Evolutionary conservation across 202 grass and related monocot genomes (phyloP).

Genomic region (Eragrostis tef): DNA sequence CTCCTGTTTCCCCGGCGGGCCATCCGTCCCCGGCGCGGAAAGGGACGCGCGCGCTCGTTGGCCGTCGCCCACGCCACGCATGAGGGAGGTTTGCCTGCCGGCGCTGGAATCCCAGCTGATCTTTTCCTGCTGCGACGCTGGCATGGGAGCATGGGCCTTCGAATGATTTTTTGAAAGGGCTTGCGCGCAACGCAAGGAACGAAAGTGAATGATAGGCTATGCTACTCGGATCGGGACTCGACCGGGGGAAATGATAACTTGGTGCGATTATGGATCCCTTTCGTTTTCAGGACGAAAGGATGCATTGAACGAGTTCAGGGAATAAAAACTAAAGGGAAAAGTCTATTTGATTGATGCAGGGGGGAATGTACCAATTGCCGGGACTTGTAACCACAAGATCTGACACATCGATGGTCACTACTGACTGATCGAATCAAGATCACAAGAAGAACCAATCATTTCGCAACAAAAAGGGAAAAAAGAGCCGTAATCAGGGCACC

Average conservation of each 20-base stretch:
- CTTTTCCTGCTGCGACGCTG: neutral
- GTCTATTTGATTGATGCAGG: no score
- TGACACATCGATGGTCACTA: no score
- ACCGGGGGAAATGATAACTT: neutral
- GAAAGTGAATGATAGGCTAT: neutral
- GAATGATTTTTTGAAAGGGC: neutral
- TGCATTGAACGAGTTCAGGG: neutral
- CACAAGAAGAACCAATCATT: neutral
- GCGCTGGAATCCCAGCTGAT: neutral
- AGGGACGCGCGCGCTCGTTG: neutral
- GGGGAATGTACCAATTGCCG: no score
- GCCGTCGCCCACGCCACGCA: no score
- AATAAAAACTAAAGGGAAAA: no score
- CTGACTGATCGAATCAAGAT: neutral
- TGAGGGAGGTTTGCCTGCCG: no score
- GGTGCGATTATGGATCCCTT: neutral
- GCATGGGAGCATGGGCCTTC: neutral
- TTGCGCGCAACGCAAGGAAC: neutral
- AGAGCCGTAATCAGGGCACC: neutral
- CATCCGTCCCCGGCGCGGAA: neutral
- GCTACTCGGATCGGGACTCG: no score
- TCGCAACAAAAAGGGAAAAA: neutral
- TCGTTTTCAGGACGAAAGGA: neutral
- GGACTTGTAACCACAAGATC: no score
- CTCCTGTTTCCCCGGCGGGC: neutral